phyloP scores from a whole-genome alignment of 2,329 filamentous ascomycete genomes.

The Dendryphion nanum region DNA sequence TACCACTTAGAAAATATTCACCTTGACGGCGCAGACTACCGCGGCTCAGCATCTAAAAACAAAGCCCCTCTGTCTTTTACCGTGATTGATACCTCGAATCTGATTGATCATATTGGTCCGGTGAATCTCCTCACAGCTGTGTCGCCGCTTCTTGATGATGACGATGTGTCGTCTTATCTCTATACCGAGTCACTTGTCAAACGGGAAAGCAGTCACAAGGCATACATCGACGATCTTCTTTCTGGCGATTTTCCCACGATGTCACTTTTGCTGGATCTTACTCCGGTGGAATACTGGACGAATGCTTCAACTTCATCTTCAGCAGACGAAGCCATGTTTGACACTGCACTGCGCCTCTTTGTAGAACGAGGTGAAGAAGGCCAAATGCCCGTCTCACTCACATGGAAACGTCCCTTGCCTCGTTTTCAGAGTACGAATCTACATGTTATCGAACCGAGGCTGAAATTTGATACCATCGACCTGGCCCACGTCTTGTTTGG shows the following conservation, averaged over 20 bases:
- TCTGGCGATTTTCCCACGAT: conserved; percentile 49
- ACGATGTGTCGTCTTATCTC: conserved; percentile 29
- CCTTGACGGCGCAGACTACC: conserved; percentile 48
- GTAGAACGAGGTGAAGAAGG: background rate
- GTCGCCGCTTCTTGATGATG: conserved; percentile 48
- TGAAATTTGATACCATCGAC: background rate
- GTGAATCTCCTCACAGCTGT: conserved; percentile 50
- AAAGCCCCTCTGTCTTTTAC: conserved; percentile 50
- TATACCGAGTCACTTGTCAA: conserved; percentile 46
- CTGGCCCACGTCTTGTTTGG: background rate
- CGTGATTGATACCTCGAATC: conserved; percentile 56
- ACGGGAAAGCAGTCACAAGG: conserved; percentile 22
- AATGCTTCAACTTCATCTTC: conserved; percentile 5
- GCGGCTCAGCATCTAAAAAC: no score
- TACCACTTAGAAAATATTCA: conserved; percentile 41
- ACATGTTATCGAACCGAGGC: no score
- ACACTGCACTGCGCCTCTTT: background rate
- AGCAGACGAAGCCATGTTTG: background rate
- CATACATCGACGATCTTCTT: conserved; percentile 44
- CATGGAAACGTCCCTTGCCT: background rate
- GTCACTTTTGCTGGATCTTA: conserved; percentile 52
- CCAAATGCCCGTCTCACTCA: background rate
- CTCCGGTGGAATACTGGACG: conserved; percentile 15
- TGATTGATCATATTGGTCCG: conserved; percentile 46
- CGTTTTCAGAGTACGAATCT: background rate